Base-by-base conservation (phyloP, 805 yeast genomes). In the Lachancea mirantina region DNA sequence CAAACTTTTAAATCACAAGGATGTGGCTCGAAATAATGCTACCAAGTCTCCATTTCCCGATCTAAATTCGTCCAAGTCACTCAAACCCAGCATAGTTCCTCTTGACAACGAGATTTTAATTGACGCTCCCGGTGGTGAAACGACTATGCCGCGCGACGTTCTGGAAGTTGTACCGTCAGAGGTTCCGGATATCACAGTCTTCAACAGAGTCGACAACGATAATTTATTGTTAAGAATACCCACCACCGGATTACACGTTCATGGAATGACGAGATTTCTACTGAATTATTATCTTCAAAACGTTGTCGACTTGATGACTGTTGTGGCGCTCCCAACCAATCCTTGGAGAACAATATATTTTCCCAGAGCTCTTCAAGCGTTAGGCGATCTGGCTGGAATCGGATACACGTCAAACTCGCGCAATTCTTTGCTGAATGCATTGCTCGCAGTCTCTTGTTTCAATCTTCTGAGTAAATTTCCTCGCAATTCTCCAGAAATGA, bases 301-400 rank as follows among this genome's bases (percentile, higher is more conserved):
- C 42, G 92, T 85, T 1, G 89, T 89, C 0, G 92, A 83, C 51
- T 57, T 75, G 34, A 78, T 80, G 85, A 74, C 84, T 0, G 85
- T 78, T 3, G 72, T 78, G 14, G 74, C 77, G 1, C 65, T 76
- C 30, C 74, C 82, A 0, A 81, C 78, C 40, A 85, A 83, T 50
- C 94, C 95, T 1, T 85, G 95, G 95, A 80, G 79, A 46, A 76
- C 80, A 2, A 74, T 84, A n/a, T 84, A 83, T 55, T 76, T 84
- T 39, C 94, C 95, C 0, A 59, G 92, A 30, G 95, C 94, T 1
- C 57, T 82, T 19, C 67, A 73, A 64, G 94, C 94, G 0, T 64
- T 85, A 16, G 95, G 95, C 4, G 95, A 85, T 49, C 59, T 84
- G 16, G 72, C 78, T 17, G 77, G 87, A 2, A 54, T 78, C 24